Conservation (phyloP, 116 monocot genomes). For the Papilionanthe hybrid region DNA sequence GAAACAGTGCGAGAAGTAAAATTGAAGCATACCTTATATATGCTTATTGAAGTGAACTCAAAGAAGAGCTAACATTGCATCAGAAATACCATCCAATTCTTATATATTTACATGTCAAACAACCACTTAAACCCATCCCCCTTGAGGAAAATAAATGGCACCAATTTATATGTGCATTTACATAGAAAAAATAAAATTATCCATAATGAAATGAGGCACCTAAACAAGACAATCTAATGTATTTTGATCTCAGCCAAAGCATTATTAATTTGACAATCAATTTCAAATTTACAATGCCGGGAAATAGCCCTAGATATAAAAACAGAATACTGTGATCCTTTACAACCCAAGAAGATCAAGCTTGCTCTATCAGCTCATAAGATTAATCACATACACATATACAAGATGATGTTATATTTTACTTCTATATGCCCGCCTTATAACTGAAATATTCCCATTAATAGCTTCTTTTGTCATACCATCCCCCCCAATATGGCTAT, state of each 20-base stretch:
- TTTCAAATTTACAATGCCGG: neutral
- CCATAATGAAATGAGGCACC: neutral
- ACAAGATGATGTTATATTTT: neutral
- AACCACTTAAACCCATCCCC: too few species aligned
- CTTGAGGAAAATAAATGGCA: too few species aligned
- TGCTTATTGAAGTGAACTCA: too few species aligned
- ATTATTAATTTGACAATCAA: neutral
- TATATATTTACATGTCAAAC: too few species aligned
- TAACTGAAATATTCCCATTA: neutral
- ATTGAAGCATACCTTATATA: too few species aligned
- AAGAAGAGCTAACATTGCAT: too few species aligned
- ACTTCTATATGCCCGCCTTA: too few species aligned
- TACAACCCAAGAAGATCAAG: neutral
- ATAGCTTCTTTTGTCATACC: neutral
- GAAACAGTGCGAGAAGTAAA: too few species aligned
- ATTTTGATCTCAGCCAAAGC: neutral
- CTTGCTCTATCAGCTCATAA: neutral
- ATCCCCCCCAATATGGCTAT: neutral
- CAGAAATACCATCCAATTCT: too few species aligned
- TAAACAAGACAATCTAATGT: neutral
- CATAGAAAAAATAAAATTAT: too few species aligned
- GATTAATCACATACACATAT: neutral
- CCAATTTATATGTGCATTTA: too few species aligned
- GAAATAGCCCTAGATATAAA: neutral
- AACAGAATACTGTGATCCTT: neutral